Evolutionary conservation across 139 green algal species (phyloP).

Genomic region (Zygnema circumcarinatum): DNA sequence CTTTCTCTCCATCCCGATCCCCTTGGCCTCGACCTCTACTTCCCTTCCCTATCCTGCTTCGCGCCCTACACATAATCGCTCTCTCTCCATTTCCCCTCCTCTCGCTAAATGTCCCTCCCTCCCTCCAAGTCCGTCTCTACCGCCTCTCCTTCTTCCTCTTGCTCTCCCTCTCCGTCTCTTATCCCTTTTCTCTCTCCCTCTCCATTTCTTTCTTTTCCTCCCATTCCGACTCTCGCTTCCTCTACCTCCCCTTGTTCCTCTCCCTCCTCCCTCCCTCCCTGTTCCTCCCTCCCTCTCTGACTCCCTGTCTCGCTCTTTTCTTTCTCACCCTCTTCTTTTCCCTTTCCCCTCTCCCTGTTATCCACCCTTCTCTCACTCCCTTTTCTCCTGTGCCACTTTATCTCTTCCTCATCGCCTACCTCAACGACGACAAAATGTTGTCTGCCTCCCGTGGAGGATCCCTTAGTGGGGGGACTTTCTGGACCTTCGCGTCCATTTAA

Average conservation of each 20-base stretch:
- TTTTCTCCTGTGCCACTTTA: neutral
- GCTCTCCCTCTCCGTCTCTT: neutral
- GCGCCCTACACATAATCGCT: neutral
- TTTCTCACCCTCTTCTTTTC: neutral
- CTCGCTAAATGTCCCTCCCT: neutral
- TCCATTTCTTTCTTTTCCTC: neutral
- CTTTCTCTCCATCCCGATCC: neutral
- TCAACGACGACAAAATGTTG: neutral
- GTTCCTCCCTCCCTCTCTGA: neutral
- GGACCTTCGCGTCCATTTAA: neutral
- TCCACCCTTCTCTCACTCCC: neutral
- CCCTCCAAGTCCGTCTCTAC: neutral
- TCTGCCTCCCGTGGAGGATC: neutral
- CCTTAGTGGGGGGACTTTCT: neutral
- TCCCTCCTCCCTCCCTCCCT: neutral
- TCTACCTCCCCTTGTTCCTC: neutral
- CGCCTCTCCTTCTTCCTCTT: neutral
- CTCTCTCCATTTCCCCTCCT: neutral
- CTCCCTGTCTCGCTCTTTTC: neutral
- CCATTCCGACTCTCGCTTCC: neutral
- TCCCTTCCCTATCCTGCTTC: neutral
- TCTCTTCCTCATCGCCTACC: neutral
- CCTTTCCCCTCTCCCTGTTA: neutral
- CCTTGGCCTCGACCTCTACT: neutral
- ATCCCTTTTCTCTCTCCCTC: neutral